Evolutionary conservation across 2,329 filamentous ascomycete species (phyloP).

Genomic region (Paecilomyces dactylethromorphus): DNA sequence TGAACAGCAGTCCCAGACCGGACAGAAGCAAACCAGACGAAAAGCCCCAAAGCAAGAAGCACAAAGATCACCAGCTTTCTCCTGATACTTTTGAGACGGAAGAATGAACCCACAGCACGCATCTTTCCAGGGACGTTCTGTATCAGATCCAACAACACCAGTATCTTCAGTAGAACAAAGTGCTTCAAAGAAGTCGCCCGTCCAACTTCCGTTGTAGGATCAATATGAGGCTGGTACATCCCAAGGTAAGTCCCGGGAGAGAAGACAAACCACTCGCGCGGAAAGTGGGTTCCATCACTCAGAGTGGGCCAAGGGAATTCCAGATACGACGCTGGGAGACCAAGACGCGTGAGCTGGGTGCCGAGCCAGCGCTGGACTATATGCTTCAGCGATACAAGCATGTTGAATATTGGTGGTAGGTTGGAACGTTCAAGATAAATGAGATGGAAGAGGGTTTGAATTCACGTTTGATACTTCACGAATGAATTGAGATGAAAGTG

Average conservation of each 20-base stretch:
- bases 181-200: neutral
- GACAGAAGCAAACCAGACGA: neutral
- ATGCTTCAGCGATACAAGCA: neutral
- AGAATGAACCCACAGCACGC: neutral
- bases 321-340: neutral
- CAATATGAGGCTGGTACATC: neutral
- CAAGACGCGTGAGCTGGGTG: neutral
- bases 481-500: neutral
- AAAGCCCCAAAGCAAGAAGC: neutral
- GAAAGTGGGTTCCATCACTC: neutral
- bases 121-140: neutral
- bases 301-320: conserved; percentile 1
- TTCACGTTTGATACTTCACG: neutral
- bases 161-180: neutral
- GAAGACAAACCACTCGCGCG: neutral
- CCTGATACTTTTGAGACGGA: neutral
- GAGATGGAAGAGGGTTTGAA: neutral
- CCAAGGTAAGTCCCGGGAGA: neutral
- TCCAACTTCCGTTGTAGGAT: neutral
- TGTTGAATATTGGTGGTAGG: neutral
- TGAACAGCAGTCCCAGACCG: neutral
- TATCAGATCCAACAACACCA: neutral
- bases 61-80: neutral
- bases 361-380: neutral
- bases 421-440: neutral